These are phyloP conservation scores for Drechslerella coelobrocha DNA, from an alignment of 2,329 filamentous ascomycete genomes.

Conservation along the genomic window DNA sequence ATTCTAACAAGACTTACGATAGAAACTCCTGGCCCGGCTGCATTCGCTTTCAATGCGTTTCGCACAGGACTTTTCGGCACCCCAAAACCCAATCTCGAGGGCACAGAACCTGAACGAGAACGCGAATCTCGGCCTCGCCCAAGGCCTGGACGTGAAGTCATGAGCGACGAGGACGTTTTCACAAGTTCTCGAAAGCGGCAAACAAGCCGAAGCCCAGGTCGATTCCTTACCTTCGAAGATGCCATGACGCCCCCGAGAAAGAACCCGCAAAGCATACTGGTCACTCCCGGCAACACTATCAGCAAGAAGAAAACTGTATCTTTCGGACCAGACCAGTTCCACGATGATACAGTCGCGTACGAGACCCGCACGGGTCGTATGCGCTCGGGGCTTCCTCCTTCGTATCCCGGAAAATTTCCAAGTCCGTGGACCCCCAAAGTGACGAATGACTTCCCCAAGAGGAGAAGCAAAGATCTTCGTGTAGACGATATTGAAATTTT, in stretches of 20 bases:
- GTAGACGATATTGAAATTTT: slow-evolving; percentile 49
- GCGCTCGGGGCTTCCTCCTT: slow-evolving; percentile 61
- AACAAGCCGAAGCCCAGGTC: slow-evolving; percentile 26
- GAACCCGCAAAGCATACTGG: slow-evolving; percentile 63
- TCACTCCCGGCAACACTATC: slow-evolving; percentile 63
- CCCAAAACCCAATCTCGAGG: slow-evolving; percentile 64
- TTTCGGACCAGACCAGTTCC: slow-evolving; percentile 62
- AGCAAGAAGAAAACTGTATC: slow-evolving; percentile 64
- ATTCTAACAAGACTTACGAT: slow-evolving; percentile 62
- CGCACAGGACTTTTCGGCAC: slow-evolving; percentile 71
- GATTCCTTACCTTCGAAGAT: slow-evolving; percentile 31
- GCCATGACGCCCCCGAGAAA: slow-evolving; percentile 22
- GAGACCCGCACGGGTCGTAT: slow-evolving; percentile 58
- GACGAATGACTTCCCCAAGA: slow-evolving; percentile 51
- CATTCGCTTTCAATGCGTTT: slow-evolving; percentile 72
- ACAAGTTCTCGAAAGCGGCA: slow-evolving; percentile 33
- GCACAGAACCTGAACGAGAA: slow-evolving; percentile 41
- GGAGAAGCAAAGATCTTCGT: slow-evolving; percentile 27
- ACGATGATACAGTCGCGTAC: slow-evolving; percentile 59
- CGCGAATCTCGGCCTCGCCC: slow-evolving; percentile 35
- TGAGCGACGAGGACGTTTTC: slow-evolving; percentile 47
- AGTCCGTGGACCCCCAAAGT: slow-evolving; percentile 62
- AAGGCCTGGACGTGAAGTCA: slow-evolving; percentile 27
- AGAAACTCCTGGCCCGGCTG: slow-evolving; percentile 68
- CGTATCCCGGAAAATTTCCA: slow-evolving; percentile 64